A percentile compares a stretch with the other conserved stretches of the same genome.
Evolutionary conservation across 2,329 filamentous ascomycete genomes (phyloP).

Genomic region (Apiospora arundinis): DNA sequence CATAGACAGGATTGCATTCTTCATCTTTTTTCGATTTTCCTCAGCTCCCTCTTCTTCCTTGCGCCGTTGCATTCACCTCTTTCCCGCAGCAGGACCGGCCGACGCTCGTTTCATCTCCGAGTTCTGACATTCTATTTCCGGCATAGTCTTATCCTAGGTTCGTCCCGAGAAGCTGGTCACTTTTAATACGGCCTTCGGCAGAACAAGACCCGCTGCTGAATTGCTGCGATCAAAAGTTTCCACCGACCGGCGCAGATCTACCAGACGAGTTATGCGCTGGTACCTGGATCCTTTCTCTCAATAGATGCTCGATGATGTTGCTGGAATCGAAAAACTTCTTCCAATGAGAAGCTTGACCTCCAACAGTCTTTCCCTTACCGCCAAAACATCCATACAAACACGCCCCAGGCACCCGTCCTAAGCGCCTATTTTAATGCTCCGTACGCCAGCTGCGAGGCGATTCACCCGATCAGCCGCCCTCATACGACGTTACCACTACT

Average conservation of each 20-base stretch:
- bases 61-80: constrained; percentile 6
- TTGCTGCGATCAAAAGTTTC: constrained; percentile 14
- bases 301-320: constrained; percentile 38
- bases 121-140: constrained; percentile 18
- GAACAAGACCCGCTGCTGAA: constrained; percentile 16
- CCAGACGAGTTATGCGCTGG: neutral
- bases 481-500: neutral
- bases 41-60: neutral
- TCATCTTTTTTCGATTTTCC: neutral
- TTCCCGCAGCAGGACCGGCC: constrained; percentile 6
- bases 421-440: constrained; percentile 11
- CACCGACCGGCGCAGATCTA: constrained; percentile 7
- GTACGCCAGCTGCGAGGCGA: neutral
- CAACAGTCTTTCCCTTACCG: neutral
- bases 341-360: constrained; percentile 31
- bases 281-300: constrained; percentile 28
- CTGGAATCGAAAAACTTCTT: constrained; percentile 32
- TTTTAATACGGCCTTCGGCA: constrained; percentile 14
- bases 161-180: constrained; percentile 15
- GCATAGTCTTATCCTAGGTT: constrained; percentile 18
- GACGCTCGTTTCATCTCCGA: constrained; percentile 16
- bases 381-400: constrained; percentile 3
- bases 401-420: neutral
- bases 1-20: neutral
- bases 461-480: constrained; percentile 4